Evolutionary conservation across 2,329 filamentous ascomycete genomes (phyloP).

Genomic region (Fusarium chlamydosporum): DNA sequence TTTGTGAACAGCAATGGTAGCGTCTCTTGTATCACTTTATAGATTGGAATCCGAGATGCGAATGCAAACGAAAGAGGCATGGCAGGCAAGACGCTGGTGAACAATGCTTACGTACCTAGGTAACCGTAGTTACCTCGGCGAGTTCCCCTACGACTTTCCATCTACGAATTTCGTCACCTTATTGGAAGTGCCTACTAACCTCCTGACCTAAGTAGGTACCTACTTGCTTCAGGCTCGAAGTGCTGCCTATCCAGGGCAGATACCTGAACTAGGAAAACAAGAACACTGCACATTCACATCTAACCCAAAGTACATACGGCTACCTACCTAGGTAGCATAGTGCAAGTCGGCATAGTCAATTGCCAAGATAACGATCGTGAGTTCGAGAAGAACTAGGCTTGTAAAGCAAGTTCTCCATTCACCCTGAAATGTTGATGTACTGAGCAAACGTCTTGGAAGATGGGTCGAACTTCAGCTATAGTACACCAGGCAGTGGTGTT

Average conservation of each 20-base stretch:
- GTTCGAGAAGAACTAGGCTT: not conserved
- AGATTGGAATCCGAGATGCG: not conserved
- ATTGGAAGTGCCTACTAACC: too few relatives aligned
- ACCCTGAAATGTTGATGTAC: not conserved
- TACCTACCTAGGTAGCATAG: not conserved
- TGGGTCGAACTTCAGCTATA: not conserved
- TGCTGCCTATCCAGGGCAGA: too few relatives aligned
- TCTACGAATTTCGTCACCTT: not conserved
- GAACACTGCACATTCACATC: not conserved
- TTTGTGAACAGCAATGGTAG: not conserved
- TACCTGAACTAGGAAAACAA: not conserved
- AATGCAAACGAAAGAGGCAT: not conserved
- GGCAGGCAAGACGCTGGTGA: not conserved
- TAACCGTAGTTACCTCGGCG: not conserved
- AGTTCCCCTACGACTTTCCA: not conserved
- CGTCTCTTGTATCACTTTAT: not conserved
- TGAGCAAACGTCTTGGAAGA: not conserved
- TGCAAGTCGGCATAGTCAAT: not conserved
- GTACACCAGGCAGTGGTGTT: not conserved
- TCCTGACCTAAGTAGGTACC: too few relatives aligned
- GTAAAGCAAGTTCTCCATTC: not conserved
- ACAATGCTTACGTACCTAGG: not conserved
- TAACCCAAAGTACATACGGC: not conserved
- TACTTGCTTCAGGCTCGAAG: not conserved
- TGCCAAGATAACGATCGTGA: too few relatives aligned